Evolutionary conservation across 2,329 filamentous ascomycete genomes (phyloP), one percentile per base, ranked within the genome.

Genomic region (Talaromyces sp.): DNA sequence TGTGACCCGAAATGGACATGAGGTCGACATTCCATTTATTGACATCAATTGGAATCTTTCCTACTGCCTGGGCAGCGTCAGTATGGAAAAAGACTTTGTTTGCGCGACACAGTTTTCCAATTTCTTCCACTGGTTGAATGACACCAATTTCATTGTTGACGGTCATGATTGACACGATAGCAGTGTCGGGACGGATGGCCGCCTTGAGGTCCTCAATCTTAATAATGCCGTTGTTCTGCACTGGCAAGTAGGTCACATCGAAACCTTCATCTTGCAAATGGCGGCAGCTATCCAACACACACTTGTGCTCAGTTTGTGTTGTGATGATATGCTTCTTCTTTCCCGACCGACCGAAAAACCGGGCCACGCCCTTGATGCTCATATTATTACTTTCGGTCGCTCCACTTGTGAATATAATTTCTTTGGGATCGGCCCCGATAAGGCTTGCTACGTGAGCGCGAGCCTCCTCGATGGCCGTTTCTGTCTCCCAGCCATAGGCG

Each of bases 111-210:
- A 99, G 80, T 75, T 88, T 89, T 69, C 94, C 94, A 71, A 99
- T 99, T 77, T 96, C 85, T 66, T 91, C 89, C 59, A 99, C 77
- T 0, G 94, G 94, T 75, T 99, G 94, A 59, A 99, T 95, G n/a
- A 99, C 94, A 69, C 94, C 94, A 68, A 99, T 97, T 77, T 99
- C 94, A 74, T 99, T 99, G 80, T 99, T 99, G 69, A 99, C 94
- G 0, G 94, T 87, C 94, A 99, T 99, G 75, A 99, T 89, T 70
- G 92, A 97, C 74, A 97, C 92, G 31, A 99, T 78, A 43, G 85
- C 87, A 13, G 94, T 99, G 61, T 97, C 92, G 0, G 92, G 92
- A 61, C 89, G 85, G 62, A 99, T 95, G 22, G 93, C 91, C 21
- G 86, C 89, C 76, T 95, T 89, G 31, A 99, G 83, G 65, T 94